Percentiles rank a stretch among this genome's conserved stretches.
Evolutionary conservation across 345 rosid genomes (phyloP).

Genomic region (Excoecaria cochinchinensis): DNA sequence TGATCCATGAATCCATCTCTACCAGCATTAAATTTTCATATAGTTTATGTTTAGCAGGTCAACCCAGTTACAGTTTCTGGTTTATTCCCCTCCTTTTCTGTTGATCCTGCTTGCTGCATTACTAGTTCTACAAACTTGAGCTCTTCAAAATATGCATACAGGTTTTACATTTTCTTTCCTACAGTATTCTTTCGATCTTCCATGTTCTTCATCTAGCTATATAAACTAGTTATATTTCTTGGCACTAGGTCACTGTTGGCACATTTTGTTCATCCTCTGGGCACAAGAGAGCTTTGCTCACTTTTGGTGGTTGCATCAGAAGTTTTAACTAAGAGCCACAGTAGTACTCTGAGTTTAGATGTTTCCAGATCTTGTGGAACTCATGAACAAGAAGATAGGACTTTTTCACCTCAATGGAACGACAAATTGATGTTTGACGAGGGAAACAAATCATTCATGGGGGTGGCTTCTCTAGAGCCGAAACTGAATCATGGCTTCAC

Average conservation of each 20-base stretch:
- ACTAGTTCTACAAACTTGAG: slow-evolving; percentile 17
- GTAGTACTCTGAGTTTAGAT: slow-evolving; percentile 20
- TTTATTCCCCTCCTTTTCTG: neutral
- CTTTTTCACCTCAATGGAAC: slow-evolving; percentile 36
- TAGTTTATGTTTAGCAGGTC: slow-evolving; percentile 14
- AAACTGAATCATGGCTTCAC: neutral
- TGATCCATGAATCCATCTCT: slow-evolving; percentile 10
- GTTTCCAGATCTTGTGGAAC: slow-evolving; percentile 18
- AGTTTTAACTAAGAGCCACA: slow-evolving; percentile 12
- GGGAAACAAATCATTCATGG: slow-evolving; percentile 26
- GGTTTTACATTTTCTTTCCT: slow-evolving; percentile 16
- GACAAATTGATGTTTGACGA: slow-evolving; percentile 47
- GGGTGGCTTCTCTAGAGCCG: slow-evolving; percentile 17
- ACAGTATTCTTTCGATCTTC: neutral
- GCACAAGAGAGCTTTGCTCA: slow-evolving; percentile 28
- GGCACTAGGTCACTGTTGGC: slow-evolving; percentile 24
- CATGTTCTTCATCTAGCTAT: neutral
- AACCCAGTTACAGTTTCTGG: slow-evolving; percentile 8
- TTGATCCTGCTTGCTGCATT: slow-evolving; percentile 16
- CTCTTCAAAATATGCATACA: slow-evolving; percentile 33
- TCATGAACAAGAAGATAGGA: slow-evolving; percentile 21
- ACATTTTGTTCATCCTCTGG: slow-evolving; percentile 21
- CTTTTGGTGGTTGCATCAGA: slow-evolving; percentile 31
- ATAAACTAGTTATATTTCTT: slow-evolving; percentile 7
- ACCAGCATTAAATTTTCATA: neutral